These are phyloP conservation scores for Trichoderma simmonsii DNA, from an alignment of 2,329 filamentous ascomycete species.

Conservation along the genomic window DNA sequence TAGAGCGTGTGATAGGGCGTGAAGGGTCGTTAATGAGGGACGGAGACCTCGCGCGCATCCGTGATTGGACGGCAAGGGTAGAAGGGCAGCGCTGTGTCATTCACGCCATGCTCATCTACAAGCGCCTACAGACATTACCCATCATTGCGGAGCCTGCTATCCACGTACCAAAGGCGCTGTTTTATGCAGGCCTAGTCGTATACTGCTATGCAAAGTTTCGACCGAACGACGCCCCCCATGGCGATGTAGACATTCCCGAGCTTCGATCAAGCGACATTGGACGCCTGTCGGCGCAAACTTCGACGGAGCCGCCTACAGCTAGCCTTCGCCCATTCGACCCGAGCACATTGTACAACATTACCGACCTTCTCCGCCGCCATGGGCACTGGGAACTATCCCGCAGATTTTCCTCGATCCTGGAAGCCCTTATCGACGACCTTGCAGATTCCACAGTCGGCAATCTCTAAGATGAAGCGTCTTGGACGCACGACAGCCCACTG, in stretches of 20 bases:
- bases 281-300: not conserved
- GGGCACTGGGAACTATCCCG: not conserved
- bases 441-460: not conserved
- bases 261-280: not conserved
- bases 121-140: conserved; percentile 1
- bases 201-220: not conserved
- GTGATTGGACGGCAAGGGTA: not conserved
- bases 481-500: not conserved
- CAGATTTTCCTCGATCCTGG: not conserved
- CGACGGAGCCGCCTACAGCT: not conserved
- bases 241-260: not conserved
- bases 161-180: not conserved
- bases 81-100: not conserved
- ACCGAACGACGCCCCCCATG: not conserved
- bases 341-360: not conserved
- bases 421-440: not conserved
- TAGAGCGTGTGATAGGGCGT: conserved; percentile 2
- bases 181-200: not conserved
- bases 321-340: not conserved
- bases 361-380: not conserved
- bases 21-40: not conserved
- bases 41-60: not conserved
- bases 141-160: conserved; percentile 8
- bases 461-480: not conserved
- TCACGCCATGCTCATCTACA: conserved; percentile 9